Conservation (phyloP, 371 early-diverging fungal species). For the Actinomortierella wolfii region DNA sequence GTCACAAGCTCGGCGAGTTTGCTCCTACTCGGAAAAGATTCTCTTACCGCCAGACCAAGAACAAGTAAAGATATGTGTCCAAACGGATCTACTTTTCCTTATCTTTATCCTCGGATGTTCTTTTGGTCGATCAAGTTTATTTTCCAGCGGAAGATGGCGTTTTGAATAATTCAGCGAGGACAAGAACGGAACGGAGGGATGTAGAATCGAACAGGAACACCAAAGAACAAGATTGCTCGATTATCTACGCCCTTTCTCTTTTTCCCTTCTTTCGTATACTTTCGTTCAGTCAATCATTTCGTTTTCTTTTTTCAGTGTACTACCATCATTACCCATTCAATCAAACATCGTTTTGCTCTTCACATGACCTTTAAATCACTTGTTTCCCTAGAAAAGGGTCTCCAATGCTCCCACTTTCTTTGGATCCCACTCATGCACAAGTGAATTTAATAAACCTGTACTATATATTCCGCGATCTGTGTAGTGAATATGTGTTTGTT, state of each 20-base stretch:
- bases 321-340: background rate
- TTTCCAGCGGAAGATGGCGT: too few relatives aligned
- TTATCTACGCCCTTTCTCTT: background rate
- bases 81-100: background rate
- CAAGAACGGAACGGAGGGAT: background rate
- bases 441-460: too few relatives aligned
- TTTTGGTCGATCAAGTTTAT: background rate
- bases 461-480: too few relatives aligned
- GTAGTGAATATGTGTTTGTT: too few relatives aligned
- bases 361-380: background rate
- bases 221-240: too few relatives aligned
- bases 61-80: constrained; percentile 68
- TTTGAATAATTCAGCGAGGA: too few relatives aligned
- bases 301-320: constrained; percentile 1
- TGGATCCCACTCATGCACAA: too few relatives aligned
- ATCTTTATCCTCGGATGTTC: too few relatives aligned
- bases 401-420: too few relatives aligned
- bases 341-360: background rate
- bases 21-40: constrained; percentile 89
- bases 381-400: background rate
- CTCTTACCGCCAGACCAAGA: constrained; percentile 87
- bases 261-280: background rate
- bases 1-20: constrained; percentile 96
- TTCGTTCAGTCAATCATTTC: background rate
- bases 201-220: too few relatives aligned